Percentiles rank a stretch among this genome's conserved stretches.
phyloP scores from a whole-genome alignment of 371 early-diverging fungal species.

The Mortierella sp. region DNA sequence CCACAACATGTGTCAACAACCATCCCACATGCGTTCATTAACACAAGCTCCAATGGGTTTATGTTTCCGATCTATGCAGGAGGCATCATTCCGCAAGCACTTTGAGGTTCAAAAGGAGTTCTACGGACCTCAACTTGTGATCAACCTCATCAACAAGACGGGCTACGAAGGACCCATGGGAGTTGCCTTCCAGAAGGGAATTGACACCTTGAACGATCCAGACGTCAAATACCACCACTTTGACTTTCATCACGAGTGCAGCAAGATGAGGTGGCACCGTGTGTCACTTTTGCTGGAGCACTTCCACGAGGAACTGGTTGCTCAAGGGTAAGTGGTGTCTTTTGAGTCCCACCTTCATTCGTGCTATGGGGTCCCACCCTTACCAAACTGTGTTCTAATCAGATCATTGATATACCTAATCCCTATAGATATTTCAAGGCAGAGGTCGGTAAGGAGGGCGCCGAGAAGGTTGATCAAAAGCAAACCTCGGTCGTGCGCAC shows the following conservation, averaged over 20 bases:
- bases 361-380: neutral
- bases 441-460: slow-evolving; percentile 18
- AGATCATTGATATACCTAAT: slow-evolving; percentile 40
- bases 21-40: too few species aligned
- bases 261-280: slow-evolving; percentile 88
- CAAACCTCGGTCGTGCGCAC: slow-evolving; percentile 94
- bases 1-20: too few species aligned
- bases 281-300: slow-evolving; percentile 83
- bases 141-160: slow-evolving; percentile 92
- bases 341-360: neutral
- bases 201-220: slow-evolving; percentile 69
- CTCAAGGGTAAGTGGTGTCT: slow-evolving; percentile 73
- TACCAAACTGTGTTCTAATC: too few species aligned
- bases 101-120: slow-evolving; percentile 73
- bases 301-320: slow-evolving; percentile 71
- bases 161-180: slow-evolving; percentile 91
- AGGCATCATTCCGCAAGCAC: slow-evolving; percentile 71
- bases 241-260: slow-evolving; percentile 97
- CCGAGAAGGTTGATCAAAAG: slow-evolving; percentile 51
- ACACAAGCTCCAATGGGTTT: too few species aligned
- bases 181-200: slow-evolving; percentile 76
- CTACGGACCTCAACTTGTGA: slow-evolving; percentile 85
- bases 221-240: slow-evolving; percentile 84
- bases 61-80: slow-evolving; percentile 6
- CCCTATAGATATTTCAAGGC: slow-evolving; percentile 46